phyloP scores from a whole-genome alignment of 208 protist species.

The Angomonas desouzai region DNA sequence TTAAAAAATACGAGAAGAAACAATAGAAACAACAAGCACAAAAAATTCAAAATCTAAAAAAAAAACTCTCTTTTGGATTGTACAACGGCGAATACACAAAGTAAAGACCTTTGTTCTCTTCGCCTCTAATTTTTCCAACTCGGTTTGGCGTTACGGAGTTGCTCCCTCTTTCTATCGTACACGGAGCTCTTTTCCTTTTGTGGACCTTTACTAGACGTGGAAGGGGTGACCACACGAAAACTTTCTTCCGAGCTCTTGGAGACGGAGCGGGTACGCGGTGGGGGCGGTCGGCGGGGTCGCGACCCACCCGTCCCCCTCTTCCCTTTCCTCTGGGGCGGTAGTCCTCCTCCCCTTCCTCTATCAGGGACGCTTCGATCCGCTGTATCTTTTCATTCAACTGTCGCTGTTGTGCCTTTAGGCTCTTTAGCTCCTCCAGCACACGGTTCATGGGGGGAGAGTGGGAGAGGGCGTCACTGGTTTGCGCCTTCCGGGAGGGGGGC shows the following conservation, averaged over 20 bases:
- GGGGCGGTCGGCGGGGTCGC: background rate
- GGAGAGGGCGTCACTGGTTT: too few species aligned
- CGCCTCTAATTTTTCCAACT: conserved; percentile 27
- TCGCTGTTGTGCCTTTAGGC: background rate
- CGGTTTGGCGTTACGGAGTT: conserved; percentile 22
- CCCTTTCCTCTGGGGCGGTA: background rate
- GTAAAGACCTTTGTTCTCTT: background rate
- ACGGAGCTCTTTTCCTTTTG: conserved; percentile 12
- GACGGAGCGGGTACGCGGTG: background rate
- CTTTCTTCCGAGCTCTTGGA: conserved; percentile 5
- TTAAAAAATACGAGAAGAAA: too few species aligned
- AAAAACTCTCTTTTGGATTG: too few species aligned
- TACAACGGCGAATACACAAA: background rate
- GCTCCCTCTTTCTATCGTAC: conserved; percentile 26
- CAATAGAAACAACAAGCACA: too few species aligned
- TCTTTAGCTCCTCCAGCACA: background rate
- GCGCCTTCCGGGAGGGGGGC: background rate
- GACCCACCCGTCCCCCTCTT: background rate
- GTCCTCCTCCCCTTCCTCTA: background rate
- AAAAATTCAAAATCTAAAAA: background rate
- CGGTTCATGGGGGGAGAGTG: background rate
- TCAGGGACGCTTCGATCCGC: background rate
- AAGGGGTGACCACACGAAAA: background rate
- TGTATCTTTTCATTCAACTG: background rate
- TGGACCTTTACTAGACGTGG: background rate